These are phyloP conservation scores for Gossypium lobatum DNA, from an alignment of 441 rosid species.

Conservation along the genomic window DNA sequence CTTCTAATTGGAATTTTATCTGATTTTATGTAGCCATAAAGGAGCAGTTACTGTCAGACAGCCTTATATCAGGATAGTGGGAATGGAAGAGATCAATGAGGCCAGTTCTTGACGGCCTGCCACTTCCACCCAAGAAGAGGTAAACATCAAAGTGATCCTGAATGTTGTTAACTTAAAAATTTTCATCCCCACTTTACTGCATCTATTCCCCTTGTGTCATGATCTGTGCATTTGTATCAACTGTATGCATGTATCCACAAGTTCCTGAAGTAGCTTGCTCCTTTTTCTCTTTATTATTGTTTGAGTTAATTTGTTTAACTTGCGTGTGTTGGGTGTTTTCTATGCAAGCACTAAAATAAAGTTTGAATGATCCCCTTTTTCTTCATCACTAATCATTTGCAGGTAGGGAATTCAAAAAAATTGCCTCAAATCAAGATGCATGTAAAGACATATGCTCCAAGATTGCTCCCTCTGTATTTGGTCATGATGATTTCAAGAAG, in stretches of 20 bases:
- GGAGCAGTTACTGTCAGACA: conserved; percentile 93
- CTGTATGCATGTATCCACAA: not conserved
- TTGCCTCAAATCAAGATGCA: conserved; percentile 32
- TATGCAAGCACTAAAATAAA: not conserved
- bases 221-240: not conserved
- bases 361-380: not conserved
- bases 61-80: conserved; percentile 87
- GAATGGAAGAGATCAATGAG: conserved; percentile 57
- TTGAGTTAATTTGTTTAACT: not conserved
- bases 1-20: conserved; percentile 5
- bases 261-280: too few species aligned
- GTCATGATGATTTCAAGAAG: conserved; percentile 83
- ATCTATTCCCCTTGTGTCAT: not conserved
- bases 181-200: not conserved
- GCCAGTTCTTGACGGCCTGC: too few species aligned
- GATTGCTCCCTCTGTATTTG: conserved; percentile 39
- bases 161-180: not conserved
- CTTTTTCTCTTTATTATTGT: too few species aligned
- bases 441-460: conserved; percentile 45
- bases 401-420: conserved; percentile 79
- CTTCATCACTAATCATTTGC: conserved; percentile 12
- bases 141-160: too few species aligned
- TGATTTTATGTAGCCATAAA: conserved; percentile 47
- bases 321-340: not conserved
- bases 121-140: too few species aligned